A percentile compares a stretch with the other conserved stretches of the same genome.
phyloP scores from a whole-genome alignment of 2,329 filamentous ascomycete genomes.

The Coniella lustricola region DNA sequence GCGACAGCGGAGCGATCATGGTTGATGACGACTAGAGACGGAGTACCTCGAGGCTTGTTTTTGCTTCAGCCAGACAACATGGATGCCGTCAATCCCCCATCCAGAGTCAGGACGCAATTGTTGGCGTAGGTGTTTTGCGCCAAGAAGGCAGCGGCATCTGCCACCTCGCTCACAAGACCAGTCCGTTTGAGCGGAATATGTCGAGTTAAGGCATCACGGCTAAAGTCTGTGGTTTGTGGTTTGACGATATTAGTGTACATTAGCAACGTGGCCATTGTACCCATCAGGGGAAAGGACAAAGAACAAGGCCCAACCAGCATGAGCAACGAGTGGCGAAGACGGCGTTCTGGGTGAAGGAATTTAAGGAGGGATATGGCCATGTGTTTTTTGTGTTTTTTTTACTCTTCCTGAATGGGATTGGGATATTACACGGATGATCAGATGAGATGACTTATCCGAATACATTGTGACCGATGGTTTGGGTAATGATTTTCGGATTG shows the following conservation, averaged over 20 bases:
- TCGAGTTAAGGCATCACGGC: constrained; percentile 30
- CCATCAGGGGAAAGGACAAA: constrained; percentile 2
- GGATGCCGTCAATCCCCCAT: constrained; percentile 71
- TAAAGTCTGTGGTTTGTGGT: constrained; percentile 25
- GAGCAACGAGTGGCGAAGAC: constrained; percentile 11
- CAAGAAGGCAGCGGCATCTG: constrained; percentile 75
- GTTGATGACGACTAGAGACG: constrained; percentile 52
- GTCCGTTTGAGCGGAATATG: constrained; percentile 61
- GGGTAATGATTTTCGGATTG: no score
- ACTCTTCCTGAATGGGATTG: no score
- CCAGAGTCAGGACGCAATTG: constrained; percentile 79
- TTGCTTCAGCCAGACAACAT: constrained; percentile 24
- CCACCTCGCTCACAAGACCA: constrained; percentile 63
- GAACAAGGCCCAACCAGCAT: constrained; percentile 1
- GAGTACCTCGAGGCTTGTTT: neutral
- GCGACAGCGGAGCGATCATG: constrained; percentile 54
- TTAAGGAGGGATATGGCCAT: no score
- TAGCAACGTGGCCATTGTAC: constrained; percentile 8
- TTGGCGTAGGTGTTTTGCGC: constrained; percentile 75
- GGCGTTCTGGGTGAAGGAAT: constrained; percentile 1
- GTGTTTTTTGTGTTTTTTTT: no score
- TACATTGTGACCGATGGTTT: neutral
- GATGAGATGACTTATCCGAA: neutral
- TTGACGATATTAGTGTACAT: constrained; percentile 6
- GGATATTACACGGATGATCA: no score